Base-by-base conservation (phyloP, 139 green algal species). In the Chlamydomonas sp. region DNA sequence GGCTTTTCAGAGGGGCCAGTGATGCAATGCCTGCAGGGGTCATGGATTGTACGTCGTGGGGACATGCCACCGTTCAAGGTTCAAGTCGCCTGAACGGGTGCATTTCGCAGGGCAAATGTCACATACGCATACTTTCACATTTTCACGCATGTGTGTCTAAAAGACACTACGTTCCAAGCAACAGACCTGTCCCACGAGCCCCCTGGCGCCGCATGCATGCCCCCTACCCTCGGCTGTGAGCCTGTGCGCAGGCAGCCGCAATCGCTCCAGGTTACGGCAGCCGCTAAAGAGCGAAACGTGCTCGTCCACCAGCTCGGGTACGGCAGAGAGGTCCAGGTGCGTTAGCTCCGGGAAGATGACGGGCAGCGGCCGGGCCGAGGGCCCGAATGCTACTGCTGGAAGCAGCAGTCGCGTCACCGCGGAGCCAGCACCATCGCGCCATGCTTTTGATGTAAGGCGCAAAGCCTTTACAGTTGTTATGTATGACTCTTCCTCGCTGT, bases 351-450 rank as follows among this genome's bases (percentile, higher is more conserved):
- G 71, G 12, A 86, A 86, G 8, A 72, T 4, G 16, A 12, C n/a
- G 6, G 69, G 3, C 20, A 86, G 58, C 3, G 12, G 71, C 14
- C 69, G 60, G 4, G 16, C 60, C 10, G 81, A 71, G 3, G 31
- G 31, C 31, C 31, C 31, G 31, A 49, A 0, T 20, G 61, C 17
- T 1, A 79, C 5, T 6, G 18, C 6, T 5, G 6, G 59, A 4
- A 87, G 73, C 4, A 59, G 72, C 62, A 80, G 73, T 59, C 73
- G 72, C 4, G n/a, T 58, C 1, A 87, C 83, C 12, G 83, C 62
- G 2, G 83, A 62, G 2, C 62, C 64, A 8, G 73, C 83, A 0
- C 73, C 83, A 3, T 87, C 73, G 1, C 83, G 72, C 83, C 83
- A 87, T 10, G 12, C 20, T 4, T 5, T 3, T 72, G 62, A 87